Conservation (phyloP, 768 basidiomycete genomes). For the Collybia mongolica region DNA sequence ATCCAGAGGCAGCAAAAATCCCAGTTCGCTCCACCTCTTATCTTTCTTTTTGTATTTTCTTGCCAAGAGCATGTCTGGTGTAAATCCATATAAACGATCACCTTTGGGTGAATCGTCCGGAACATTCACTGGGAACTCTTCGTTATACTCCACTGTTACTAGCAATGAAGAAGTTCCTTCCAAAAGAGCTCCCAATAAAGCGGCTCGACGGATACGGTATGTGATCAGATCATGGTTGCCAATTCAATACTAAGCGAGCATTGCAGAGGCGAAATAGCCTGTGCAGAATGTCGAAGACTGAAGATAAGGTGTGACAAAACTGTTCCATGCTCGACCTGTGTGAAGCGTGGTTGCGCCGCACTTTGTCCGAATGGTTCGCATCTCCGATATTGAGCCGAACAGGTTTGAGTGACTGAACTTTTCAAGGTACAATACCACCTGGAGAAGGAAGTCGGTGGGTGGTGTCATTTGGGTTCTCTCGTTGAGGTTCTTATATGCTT, state of each 20-base stretch:
- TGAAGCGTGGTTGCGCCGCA: conserved; percentile 48
- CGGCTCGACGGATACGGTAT: conserved; percentile 37
- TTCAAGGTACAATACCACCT: conserved; percentile 49
- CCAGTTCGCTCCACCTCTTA: no score
- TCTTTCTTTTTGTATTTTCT: no score
- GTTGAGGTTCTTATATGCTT: conserved; percentile 1
- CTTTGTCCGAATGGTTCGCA: conserved; percentile 51
- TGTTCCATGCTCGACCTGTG: conserved; percentile 47
- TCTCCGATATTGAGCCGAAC: not conserved
- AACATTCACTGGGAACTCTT: not conserved
- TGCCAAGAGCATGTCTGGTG: conserved; percentile 3
- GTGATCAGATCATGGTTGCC: not conserved
- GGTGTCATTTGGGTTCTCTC: not conserved
- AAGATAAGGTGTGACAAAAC: conserved; percentile 40
- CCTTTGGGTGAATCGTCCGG: conserved; percentile 1
- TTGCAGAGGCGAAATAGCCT: conserved; percentile 39
- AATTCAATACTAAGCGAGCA: not conserved
- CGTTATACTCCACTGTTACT: no score
- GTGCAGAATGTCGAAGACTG: conserved; percentile 42
- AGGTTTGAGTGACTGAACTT: not conserved
- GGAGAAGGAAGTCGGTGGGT: conserved; percentile 53
- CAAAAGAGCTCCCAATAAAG: conserved; percentile 26
- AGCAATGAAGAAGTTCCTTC: not conserved
- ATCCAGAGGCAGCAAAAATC: no score
- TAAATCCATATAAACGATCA: conserved; percentile 1